A percentile compares a stretch with the other conserved stretches of the same genome.
Evolutionary conservation across 1,284 basidiomycete genomes (phyloP).

Genomic region (Gomphus bonarii): DNA sequence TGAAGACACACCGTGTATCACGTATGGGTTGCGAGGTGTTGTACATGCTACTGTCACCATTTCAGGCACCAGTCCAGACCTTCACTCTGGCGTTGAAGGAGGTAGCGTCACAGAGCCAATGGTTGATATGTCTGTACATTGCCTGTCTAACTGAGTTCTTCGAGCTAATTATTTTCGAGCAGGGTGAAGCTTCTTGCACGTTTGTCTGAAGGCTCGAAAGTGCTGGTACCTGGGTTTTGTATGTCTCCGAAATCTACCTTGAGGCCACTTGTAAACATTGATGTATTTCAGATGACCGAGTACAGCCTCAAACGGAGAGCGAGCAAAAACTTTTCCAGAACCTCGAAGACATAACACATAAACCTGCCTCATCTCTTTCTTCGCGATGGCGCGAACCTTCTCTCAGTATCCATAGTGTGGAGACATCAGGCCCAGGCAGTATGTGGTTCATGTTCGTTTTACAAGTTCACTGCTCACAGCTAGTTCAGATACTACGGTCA

Average conservation of each 20-base stretch:
- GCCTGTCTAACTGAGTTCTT: neutral
- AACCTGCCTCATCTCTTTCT: constrained; percentile 54
- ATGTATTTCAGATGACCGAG: constrained; percentile 52
- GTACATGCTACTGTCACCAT: constrained; percentile 76
- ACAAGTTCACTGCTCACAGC: constrained; percentile 10
- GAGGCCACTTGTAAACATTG: constrained; percentile 7
- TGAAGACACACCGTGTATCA: constrained; percentile 90
- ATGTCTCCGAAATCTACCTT: constrained; percentile 22
- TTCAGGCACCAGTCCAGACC: constrained; percentile 56
- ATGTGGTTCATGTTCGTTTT: constrained; percentile 17
- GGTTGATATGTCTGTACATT: constrained; percentile 67
- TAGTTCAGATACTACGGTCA: constrained; percentile 68
- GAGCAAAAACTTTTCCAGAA: constrained; percentile 61
- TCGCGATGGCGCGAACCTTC: constrained; percentile 76
- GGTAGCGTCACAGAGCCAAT: constrained; percentile 84
- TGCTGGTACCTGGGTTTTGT: constrained; percentile 84
- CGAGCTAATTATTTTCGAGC: constrained; percentile 12
- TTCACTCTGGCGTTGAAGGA: constrained; percentile 90
- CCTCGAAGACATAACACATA: constrained; percentile 58
- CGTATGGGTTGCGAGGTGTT: constrained; percentile 90
- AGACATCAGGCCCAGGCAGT: constrained; percentile 70
- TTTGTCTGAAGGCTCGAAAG: constrained; percentile 49
- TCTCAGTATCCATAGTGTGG: constrained; percentile 61
- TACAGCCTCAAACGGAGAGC: constrained; percentile 53
- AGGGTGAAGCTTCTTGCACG: constrained; percentile 76